A percentile compares a stretch with the other conserved stretches of the same genome.
These are phyloP conservation scores for Sesbania bispinosa DNA, from an alignment of 306 rosid genomes.

Conservation along the genomic window DNA sequence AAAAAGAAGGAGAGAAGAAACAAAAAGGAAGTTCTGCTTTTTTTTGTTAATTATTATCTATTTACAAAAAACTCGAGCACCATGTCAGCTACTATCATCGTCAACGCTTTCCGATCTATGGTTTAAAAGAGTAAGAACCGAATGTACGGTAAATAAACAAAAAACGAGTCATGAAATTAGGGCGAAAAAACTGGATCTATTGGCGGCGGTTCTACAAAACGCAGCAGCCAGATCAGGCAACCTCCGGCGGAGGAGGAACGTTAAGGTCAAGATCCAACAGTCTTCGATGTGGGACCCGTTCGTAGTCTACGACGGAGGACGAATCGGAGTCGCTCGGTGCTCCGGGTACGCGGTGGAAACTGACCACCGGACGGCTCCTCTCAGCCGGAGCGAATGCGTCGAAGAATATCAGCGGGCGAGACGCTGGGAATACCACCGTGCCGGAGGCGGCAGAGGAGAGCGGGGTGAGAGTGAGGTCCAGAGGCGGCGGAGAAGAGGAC, in stretches of 20 bases:
- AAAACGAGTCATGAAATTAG: no score
- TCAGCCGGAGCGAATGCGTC: constrained; percentile 43
- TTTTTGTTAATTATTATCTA: no score
- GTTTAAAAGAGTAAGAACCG: no score
- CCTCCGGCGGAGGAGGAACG: constrained; percentile 48
- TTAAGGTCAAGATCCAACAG: constrained; percentile 65
- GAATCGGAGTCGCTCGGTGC: constrained; percentile 52
- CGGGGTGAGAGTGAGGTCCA: constrained; percentile 31
- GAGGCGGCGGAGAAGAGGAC: constrained; percentile 30
- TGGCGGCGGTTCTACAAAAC: neutral
- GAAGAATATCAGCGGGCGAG: constrained; percentile 43
- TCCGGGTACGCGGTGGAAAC: neutral
- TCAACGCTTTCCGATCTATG: no score
- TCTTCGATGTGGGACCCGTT: constrained; percentile 13
- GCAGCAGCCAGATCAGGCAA: constrained; percentile 26
- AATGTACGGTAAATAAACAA: no score
- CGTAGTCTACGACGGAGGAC: constrained; percentile 48
- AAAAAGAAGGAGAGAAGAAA: no score
- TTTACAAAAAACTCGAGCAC: constrained; percentile 28
- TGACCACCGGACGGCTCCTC: constrained; percentile 1
- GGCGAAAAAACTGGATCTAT: constrained; percentile 1
- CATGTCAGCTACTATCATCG: constrained; percentile 15
- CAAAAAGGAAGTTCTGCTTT: no score
- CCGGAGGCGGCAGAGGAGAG: neutral
- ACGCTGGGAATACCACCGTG: constrained; percentile 5